Conservation (phyloP, 106 monocot genomes). For the Iris macrosiphon region DNA sequence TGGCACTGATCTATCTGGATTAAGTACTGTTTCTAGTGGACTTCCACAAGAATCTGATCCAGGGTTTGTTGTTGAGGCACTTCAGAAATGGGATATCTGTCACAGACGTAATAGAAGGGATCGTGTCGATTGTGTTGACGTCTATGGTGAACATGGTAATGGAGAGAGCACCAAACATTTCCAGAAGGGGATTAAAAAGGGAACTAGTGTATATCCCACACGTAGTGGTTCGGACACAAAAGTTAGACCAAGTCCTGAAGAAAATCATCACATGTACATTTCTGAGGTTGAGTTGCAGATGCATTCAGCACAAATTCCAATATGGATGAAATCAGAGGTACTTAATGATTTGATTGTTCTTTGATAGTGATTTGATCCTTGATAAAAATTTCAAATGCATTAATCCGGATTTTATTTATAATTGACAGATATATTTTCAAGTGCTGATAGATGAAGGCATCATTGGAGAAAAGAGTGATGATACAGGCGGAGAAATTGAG, state of each 20-base stretch:
- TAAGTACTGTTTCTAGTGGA: conserved; percentile 22
- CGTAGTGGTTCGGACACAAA: conserved; percentile 14
- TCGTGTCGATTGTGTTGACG: conserved; percentile 49
- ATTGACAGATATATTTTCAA: conserved; percentile 68
- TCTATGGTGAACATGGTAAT: conserved; percentile 71
- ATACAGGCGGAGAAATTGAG: conserved; percentile 56
- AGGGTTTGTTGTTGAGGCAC: conserved; percentile 64
- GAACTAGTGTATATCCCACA: conserved; percentile 39
- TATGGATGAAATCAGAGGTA: conserved; percentile 82
- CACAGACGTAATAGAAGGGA: conserved; percentile 74
- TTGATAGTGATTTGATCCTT: not conserved
- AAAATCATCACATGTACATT: conserved; percentile 50
- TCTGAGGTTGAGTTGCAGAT: conserved; percentile 87
- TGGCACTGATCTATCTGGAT: conserved; percentile 28
- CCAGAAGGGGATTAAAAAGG: conserved; percentile 40
- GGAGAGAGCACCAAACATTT: conserved; percentile 40
- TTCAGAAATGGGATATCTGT: conserved; percentile 96
- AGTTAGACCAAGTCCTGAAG: conserved; percentile 36
- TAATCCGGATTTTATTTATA: not conserved
- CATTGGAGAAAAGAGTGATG: conserved; percentile 3
- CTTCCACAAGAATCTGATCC: conserved; percentile 27
- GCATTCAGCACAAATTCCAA: conserved; percentile 40
- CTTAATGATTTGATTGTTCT: not conserved
- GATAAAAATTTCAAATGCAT: too few species aligned
- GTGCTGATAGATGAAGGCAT: conserved; percentile 36